A percentile compares a stretch with the other conserved stretches of the same genome.
Conservation (phyloP, 2,329 filamentous ascomycete species). For the Penicillium decumbens region DNA sequence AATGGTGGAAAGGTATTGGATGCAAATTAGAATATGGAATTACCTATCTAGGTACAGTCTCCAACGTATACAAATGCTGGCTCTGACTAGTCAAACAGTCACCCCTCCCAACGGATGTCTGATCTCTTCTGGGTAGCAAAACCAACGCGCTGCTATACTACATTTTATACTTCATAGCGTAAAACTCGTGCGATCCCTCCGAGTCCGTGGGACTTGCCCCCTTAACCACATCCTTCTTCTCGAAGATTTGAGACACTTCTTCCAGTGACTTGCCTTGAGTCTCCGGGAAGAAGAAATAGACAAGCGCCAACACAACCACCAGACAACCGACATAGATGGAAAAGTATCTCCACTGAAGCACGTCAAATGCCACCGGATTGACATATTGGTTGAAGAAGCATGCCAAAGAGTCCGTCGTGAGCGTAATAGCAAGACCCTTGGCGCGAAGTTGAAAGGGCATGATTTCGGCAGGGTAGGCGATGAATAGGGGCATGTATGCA, state of each 20-base stretch:
- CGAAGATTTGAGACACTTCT: conserved; percentile 14
- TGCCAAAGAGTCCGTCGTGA: conserved; percentile 22
- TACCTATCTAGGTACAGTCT: not conserved
- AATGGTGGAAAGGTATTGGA: not conserved
- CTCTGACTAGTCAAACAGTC: not conserved
- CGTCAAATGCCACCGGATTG: conserved; percentile 40
- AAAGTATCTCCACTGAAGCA: conserved; percentile 41
- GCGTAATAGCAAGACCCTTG: conserved; percentile 22
- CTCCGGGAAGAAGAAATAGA: conserved; percentile 38
- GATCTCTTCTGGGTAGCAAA: not conserved
- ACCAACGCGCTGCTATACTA: not conserved
- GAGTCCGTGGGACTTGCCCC: conserved; percentile 2
- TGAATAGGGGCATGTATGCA: conserved; percentile 19
- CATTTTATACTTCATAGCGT: conserved; percentile 5
- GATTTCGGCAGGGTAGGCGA: conserved; percentile 21
- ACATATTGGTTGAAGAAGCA: conserved; percentile 39
- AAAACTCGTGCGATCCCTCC: conserved; percentile 12
- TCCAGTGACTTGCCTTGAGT: conserved; percentile 18
- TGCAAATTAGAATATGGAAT: not conserved
- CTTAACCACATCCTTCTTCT: conserved; percentile 6
- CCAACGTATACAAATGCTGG: not conserved
- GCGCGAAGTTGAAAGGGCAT: conserved; percentile 20
- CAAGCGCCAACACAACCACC: conserved; percentile 25
- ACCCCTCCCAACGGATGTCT: too few species aligned
- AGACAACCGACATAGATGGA: conserved; percentile 40